Base-by-base conservation (phyloP, 1,284 basidiomycete species). In the Pseudozyma thailandica region DNA sequence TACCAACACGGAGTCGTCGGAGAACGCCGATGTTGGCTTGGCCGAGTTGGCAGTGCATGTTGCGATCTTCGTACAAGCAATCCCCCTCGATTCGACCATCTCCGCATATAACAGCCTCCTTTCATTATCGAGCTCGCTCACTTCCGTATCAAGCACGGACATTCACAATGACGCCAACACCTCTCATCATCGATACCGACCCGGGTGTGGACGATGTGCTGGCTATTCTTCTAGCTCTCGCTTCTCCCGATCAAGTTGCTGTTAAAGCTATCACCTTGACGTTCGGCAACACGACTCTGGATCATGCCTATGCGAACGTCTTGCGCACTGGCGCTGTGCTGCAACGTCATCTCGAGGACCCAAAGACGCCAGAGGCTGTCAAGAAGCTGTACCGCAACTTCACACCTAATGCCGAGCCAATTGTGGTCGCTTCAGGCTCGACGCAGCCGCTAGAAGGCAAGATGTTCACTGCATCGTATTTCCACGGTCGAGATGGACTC, bases 151-250 rank as follows among this genome's bases (percentile, higher is more conserved):
- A 31, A 27, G 8, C 33, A 26, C 42, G 16, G 13, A 20, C 8
- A 37, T 41, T 16, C 25, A 39, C 30, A 23, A 61, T 44, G 38
- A 41, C 48, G 3, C 63, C 69, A 5, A 48, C 39, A n/a, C 63
- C 69, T 10, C 64, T 71, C 16, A 63, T 75, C 58, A 68, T 64
- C 61, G 77, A 78, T 59, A 83, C 81, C 2, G 83, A 84, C 56
- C 83, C 83, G 21, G 94, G 94, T 44, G 92, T 96, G 3, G 94
- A 98, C 84, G 94, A 98, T 82, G 87, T 89, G 35, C 83, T 95
- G 43, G 93, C 93, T 35, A 90, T 84, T 65, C 75, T 85, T 49
- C 77, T 84, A 23, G 75, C 75, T 0, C 63, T 78, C 21, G 78
- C 68, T 5, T 77, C 77, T 10, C 72, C 78, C 3, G 60, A 62